These are phyloP conservation scores for Puccinia triticina DNA, from an alignment of 1,284 basidiomycete species.

Conservation along the genomic window DNA sequence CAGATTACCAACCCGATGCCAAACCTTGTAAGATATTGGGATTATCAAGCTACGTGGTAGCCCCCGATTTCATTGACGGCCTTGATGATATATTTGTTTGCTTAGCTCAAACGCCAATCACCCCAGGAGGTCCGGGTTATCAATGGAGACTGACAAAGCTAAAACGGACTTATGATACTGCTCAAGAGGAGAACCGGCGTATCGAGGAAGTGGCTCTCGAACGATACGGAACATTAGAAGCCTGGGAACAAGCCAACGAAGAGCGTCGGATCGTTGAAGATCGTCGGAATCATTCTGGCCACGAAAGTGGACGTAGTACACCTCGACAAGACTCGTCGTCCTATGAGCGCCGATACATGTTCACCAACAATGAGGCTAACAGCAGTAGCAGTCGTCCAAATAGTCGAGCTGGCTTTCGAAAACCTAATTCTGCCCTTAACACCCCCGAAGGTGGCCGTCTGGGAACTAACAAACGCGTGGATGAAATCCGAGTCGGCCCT, in stretches of 20 bases:
- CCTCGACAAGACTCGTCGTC: constrained; percentile 32
- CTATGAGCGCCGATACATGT: constrained; percentile 36
- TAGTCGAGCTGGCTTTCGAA: constrained; percentile 75
- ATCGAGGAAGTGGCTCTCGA: constrained; percentile 74
- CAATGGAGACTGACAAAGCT: constrained; percentile 50
- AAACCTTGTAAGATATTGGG: constrained; percentile 10
- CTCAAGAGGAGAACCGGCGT: constrained; percentile 38
- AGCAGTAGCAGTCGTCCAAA: constrained; percentile 62
- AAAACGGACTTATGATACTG: constrained; percentile 44
- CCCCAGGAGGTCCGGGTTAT: constrained; percentile 45
- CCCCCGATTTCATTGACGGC: not conserved
- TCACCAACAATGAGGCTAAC: constrained; percentile 41
- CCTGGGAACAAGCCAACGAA: constrained; percentile 83
- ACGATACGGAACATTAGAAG: constrained; percentile 78
- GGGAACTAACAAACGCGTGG: constrained; percentile 15
- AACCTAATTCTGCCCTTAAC: constrained; percentile 67
- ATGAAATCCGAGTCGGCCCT: constrained; percentile 6
- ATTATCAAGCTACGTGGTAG: not conserved
- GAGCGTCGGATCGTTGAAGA: constrained; percentile 84
- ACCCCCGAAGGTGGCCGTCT: constrained; percentile 31
- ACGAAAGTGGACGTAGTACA: constrained; percentile 59
- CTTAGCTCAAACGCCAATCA: constrained; percentile 18
- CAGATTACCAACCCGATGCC: constrained; percentile 36
- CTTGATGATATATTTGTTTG: not conserved
- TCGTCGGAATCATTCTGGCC: constrained; percentile 64